Conservation (phyloP, 371 early-diverging fungal species). For the Mortierella sp. region DNA sequence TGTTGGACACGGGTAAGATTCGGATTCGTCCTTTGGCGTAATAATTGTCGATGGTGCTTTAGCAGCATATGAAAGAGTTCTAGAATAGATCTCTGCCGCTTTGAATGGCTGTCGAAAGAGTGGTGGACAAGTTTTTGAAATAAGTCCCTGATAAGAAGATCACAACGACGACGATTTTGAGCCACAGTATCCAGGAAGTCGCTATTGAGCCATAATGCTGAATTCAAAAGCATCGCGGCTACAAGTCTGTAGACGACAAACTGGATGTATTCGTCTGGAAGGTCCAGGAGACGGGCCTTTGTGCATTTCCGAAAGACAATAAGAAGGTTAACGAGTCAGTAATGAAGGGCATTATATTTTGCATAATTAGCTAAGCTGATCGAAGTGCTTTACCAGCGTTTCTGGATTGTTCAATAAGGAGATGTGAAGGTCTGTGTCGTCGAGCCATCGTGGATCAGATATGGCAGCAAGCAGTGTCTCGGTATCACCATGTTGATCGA, state of each 20-base stretch:
- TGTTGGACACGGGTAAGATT: background rate
- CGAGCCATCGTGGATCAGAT: slow-evolving; percentile 3
- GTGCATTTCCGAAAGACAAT: no score
- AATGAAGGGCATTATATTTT: no score
- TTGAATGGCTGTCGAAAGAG: background rate
- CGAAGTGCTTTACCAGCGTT: slow-evolving; percentile 3
- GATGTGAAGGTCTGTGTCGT: background rate
- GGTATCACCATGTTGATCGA: slow-evolving; percentile 2
- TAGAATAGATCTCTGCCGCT: slow-evolving; percentile 13
- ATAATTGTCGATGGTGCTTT: slow-evolving; percentile 28
- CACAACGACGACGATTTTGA: no score
- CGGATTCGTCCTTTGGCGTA: no score
- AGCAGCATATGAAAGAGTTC: slow-evolving; percentile 32
- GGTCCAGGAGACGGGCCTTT: slow-evolving; percentile 10
- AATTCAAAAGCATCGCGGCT: background rate
- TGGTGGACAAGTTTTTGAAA: slow-evolving; percentile 15
- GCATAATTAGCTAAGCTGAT: background rate
- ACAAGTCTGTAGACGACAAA: slow-evolving; percentile 13
- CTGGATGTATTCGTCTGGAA: slow-evolving; percentile 11
- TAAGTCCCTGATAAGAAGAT: background rate
- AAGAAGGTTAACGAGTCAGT: no score
- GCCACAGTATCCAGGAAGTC: background rate
- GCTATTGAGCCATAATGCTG: background rate
- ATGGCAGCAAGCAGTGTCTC: background rate
- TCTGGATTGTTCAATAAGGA: slow-evolving; percentile 1